These are phyloP conservation scores for Aureobasidium sp. DNA, from an alignment of 2,329 filamentous ascomycete genomes.

Conservation along the genomic window DNA sequence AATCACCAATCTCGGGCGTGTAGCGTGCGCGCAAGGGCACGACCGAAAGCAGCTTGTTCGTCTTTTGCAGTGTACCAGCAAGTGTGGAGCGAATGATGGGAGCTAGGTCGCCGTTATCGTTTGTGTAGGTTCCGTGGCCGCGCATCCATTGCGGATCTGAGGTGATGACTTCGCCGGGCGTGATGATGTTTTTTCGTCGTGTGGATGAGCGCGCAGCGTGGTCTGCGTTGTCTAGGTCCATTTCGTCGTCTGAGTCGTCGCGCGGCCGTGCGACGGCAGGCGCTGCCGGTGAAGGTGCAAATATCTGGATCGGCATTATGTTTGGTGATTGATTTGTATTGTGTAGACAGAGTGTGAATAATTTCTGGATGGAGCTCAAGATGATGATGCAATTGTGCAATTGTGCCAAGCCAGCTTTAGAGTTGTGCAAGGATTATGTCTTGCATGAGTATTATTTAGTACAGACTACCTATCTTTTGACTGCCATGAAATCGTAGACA, in stretches of 20 bases:
- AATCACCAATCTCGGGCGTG: conserved; percentile 89
- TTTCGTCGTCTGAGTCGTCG: conserved; percentile 30
- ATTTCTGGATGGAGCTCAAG: conserved; percentile 4
- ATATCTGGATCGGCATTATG: conserved; percentile 53
- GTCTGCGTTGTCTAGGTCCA: conserved; percentile 45
- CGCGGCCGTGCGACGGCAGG: conserved; percentile 24
- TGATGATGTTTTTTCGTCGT: conserved; percentile 57
- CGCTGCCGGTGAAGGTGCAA: conserved; percentile 43
- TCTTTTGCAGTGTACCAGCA: conserved; percentile 82
- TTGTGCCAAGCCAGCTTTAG: background rate
- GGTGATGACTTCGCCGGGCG: conserved; percentile 82
- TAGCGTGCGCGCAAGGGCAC: conserved; percentile 87
- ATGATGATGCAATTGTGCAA: conserved; percentile 2
- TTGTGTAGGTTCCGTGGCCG: conserved; percentile 86
- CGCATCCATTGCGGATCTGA: conserved; percentile 96
- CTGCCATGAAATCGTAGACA: background rate
- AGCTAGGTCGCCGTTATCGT: conserved; percentile 37
- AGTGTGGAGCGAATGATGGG: conserved; percentile 80
- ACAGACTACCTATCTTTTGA: background rate
- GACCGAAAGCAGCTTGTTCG: conserved; percentile 93
- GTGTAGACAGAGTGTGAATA: background rate
- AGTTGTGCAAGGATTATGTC: background rate
- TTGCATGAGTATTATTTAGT: background rate
- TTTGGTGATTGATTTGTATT: background rate
- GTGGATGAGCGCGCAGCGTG: conserved; percentile 37